These are phyloP conservation scores for Stachybotrys elegans DNA, from an alignment of 2,329 filamentous ascomycete species.

Conservation along the genomic window DNA sequence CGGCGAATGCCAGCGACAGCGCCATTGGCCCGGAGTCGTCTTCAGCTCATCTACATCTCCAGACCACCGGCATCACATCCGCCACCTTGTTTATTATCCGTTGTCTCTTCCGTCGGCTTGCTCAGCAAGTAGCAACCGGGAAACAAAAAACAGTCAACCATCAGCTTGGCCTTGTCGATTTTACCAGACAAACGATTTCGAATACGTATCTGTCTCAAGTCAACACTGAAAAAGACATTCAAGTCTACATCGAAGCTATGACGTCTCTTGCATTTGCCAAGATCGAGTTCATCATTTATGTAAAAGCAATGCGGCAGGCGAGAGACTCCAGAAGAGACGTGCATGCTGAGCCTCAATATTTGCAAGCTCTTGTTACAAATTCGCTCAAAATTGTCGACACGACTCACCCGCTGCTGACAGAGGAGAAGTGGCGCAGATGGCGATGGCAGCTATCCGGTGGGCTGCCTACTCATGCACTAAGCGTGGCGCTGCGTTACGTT, in stretches of 20 bases:
- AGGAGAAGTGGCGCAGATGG: constrained; percentile 18
- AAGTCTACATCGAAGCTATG: constrained; percentile 15
- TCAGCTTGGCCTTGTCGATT: constrained; percentile 9
- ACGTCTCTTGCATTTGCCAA: constrained; percentile 20
- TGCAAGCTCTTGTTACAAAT: constrained; percentile 7
- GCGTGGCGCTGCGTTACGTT: constrained; percentile 15
- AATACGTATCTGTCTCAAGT: constrained; percentile 10
- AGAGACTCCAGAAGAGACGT: background rate
- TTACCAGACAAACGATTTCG: constrained; percentile 9
- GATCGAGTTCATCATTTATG: constrained; percentile 16
- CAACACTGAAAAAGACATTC: constrained; percentile 4
- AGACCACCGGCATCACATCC: constrained; percentile 1
- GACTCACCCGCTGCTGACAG: constrained; percentile 13
- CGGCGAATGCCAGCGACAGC: constrained; percentile 35
- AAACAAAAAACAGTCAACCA: constrained; percentile 5
- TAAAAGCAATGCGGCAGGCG: background rate
- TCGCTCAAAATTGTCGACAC: constrained; percentile 14
- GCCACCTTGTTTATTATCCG: constrained; percentile 16
- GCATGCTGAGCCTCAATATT: background rate
- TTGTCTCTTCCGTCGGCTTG: constrained; percentile 21
- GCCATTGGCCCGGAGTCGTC: constrained; percentile 2
- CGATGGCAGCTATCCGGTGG: constrained; percentile 23
- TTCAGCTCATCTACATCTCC: background rate
- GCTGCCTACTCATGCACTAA: constrained; percentile 21
- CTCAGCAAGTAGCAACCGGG: constrained; percentile 10